Base-by-base conservation (phyloP, 164 flowering plant species). In the Kalanchoe fedtschenkoi region DNA sequence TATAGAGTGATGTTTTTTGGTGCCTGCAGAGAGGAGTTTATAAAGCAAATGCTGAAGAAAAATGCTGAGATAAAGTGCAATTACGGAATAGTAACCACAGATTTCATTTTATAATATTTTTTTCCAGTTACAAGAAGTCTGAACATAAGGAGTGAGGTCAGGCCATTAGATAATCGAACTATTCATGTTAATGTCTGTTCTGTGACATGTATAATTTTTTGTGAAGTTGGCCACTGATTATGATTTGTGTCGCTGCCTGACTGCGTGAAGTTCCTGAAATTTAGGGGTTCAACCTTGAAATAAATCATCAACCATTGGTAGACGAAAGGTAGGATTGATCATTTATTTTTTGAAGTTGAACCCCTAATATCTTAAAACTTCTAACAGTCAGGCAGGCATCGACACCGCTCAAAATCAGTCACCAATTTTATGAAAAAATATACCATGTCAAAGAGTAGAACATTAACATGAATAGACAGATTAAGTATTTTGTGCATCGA, bases 11-110 rank as follows among this genome's bases (percentile, higher is more conserved):
- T 9, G n/a, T 8, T 2, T 64, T 51, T n/a, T 54, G 70, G 46
- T 53, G 35, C n/a, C 32, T 65, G 76, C 85, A 89, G 96, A 42
- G 88, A 87, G 63, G 82, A 78, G 35, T 85, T 87, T 66, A 75
- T 85, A 53, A 34, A 41, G 57, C 69, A 77, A 64, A 84, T 89
- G 91, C 44, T 68, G 43, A 81, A 72, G 62, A 51, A 85, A 61
- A 89, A 89, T 66, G 58, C 63, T n/a, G 58, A 72, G 70, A 82
- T 89, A 75, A 86, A 93, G 96, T 82, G 57, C 11, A 51, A 51
- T 8, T 26, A 17, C 10, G 17, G 30, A 32, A 51, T 51, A 24
- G 14, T 17, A 26, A 24, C 24, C 2, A 1, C 32, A 11, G 13
- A 51, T 2, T 51, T 16, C 30, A 26, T 17, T 51, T 9, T 51